phyloP scores from a whole-genome alignment of 139 green algal genomes.

The Picochlorum sp. region DNA sequence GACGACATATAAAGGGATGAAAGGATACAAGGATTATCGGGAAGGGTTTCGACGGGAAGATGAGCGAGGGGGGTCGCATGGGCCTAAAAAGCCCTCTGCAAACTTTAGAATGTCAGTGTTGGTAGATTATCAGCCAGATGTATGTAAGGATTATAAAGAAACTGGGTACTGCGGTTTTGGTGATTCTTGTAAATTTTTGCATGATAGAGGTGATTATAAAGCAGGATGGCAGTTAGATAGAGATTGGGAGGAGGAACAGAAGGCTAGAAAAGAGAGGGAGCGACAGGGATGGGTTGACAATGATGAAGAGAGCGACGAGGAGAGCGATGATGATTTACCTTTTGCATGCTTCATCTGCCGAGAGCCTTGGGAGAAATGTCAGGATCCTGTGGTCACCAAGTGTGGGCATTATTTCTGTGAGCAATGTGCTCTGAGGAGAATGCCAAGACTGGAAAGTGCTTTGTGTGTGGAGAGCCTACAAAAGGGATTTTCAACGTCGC shows the following conservation, averaged over 20 bases:
- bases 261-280: slow-evolving; percentile 49
- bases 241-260: slow-evolving; percentile 92
- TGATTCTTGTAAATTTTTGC: slow-evolving; percentile 98
- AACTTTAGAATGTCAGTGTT: slow-evolving; percentile 61
- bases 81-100: slow-evolving; percentile 67
- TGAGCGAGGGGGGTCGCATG: slow-evolving; percentile 66
- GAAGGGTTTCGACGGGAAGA: slow-evolving; percentile 58
- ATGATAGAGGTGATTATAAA: slow-evolving; percentile 99
- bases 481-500: slow-evolving; percentile 96
- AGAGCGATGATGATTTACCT: slow-evolving; percentile 77
- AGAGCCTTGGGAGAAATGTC: slow-evolving; percentile 63
- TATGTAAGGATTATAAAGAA: slow-evolving; percentile 99
- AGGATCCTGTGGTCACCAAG: slow-evolving; percentile 80
- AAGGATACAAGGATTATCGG: slow-evolving; percentile 69
- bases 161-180: slow-evolving; percentile 93
- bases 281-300: slow-evolving; percentile 25
- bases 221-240: slow-evolving; percentile 79
- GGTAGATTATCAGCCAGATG: slow-evolving; percentile 96
- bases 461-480: slow-evolving; percentile 79
- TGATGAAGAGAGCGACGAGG: slow-evolving; percentile 47
- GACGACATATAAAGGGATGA: slow-evolving; percentile 70
- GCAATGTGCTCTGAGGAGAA: slow-evolving; percentile 86
- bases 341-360: slow-evolving; percentile 93
- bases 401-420: slow-evolving; percentile 99
- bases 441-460: slow-evolving; percentile 74